Conservation (phyloP, 257 asterid genomes). For the Euphrasia confusa region DNA sequence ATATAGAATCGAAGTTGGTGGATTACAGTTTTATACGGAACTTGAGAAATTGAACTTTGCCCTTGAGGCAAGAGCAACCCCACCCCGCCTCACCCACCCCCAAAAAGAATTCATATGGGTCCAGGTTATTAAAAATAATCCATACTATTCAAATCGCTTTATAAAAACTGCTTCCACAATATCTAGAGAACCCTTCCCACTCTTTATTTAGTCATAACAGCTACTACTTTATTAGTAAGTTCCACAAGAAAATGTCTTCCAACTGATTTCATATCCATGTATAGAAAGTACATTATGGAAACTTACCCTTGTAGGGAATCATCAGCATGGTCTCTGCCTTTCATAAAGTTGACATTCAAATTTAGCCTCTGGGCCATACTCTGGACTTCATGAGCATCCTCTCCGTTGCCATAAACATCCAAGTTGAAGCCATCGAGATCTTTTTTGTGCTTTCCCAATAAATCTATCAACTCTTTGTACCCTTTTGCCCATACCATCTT, state of each 20-base stretch:
- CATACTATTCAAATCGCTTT: not conserved
- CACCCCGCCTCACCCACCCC: not conserved
- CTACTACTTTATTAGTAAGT: not conserved
- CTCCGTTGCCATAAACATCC: conserved; percentile 94
- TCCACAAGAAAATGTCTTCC: not conserved
- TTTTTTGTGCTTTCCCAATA: conserved; percentile 65
- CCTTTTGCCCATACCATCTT: conserved; percentile 99
- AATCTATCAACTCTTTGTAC: conserved; percentile 82
- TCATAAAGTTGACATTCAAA: conserved; percentile 81
- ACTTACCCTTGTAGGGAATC: conserved; percentile 92
- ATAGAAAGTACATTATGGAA: conserved; percentile 8
- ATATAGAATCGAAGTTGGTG: no score
- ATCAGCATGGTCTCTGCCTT: conserved; percentile 96
- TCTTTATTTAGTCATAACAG: not conserved
- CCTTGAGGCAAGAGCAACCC: not conserved
- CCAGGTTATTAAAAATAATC: not conserved
- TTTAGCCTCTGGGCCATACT: conserved; percentile 70
- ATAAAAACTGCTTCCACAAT: conserved; percentile 1
- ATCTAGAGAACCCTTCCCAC: not conserved
- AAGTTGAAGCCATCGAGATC: conserved; percentile 88
- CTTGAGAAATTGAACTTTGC: not conserved
- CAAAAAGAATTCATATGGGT: not conserved
- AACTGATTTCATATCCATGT: not conserved
- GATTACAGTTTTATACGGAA: no score
- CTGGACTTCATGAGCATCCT: conserved; percentile 94